Base-by-base conservation (phyloP, 2,329 filamentous ascomycete species). In the Penicillium sp. region DNA sequence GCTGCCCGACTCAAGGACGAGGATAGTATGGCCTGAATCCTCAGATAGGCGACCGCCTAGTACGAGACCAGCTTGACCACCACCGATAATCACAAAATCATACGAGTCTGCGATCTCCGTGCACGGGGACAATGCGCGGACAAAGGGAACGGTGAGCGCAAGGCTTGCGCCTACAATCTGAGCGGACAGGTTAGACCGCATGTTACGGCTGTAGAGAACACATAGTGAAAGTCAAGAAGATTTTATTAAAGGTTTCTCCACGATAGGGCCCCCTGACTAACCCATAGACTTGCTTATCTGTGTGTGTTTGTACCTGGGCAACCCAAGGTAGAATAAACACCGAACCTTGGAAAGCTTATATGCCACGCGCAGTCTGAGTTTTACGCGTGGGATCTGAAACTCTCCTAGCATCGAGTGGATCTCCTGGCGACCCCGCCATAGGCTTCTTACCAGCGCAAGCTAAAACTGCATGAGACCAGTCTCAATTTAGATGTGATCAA, bases 11-110 rank as follows among this genome's bases (percentile, higher is more conserved):
- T 69, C 66, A 1, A 69, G 57, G 4, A 69, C 66, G 2, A 69
- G 60, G 1, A 69, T 64, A 2, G 65, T 67, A 39, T 66, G 58
- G n/a, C 67, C 67, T 1, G 51, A 52, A 44, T 76, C 63, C 47
- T 78, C 73, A 1, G 76, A 72, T 3, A 82, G 51, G 24, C 63
- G 59, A 31, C 47, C 56, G 27, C 62, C 63, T 9, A 81, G 65
- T 1, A 71, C 72, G n/a, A 81, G 67, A 13, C 79, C 79, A 12
- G 78, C 77, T 6, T 77, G 80, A 6, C 79, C 79, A 31, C 79
- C 79, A 28, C 80, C 79, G 20, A 81, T 64, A 48, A 82, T 60
- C 33, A 81, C 55, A 50, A 66, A 65, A 43, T 66, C 63, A 28
- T 65, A 66, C 3, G 61, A 54, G 37, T 66, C 59, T 1, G 49